Percentiles rank a stretch among this genome's conserved stretches.
Conservation (phyloP, 441 rosid species). For the Adansonia rubrostipa region DNA sequence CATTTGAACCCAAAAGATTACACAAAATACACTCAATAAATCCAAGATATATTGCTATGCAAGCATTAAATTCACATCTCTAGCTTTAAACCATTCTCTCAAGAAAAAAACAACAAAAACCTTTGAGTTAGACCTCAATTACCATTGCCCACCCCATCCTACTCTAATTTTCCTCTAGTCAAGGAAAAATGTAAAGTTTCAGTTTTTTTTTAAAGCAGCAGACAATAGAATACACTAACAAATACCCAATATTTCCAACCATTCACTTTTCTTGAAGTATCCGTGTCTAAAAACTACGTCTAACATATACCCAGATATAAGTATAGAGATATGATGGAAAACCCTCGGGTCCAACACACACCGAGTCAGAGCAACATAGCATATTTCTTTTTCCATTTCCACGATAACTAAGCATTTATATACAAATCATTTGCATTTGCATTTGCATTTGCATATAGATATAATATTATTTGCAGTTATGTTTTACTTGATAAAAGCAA, state of each 20-base stretch:
- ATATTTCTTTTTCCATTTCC: neutral
- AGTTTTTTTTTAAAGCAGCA: neutral
- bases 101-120: neutral
- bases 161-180: neutral
- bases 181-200: neutral
- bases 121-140: neutral
- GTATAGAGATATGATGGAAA: no score
- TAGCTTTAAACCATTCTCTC: neutral
- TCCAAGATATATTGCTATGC: no score
- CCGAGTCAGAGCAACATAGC: no score
- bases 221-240: neutral
- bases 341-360: no score
- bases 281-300: no score
- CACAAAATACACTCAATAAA: neutral
- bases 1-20: neutral
- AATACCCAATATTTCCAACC: neutral
- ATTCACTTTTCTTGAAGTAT: no score
- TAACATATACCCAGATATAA: no score
- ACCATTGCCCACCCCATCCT: neutral
- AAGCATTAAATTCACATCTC: neutral
- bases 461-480: neutral
- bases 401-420: neutral
- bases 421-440: neutral
- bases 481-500: neutral
- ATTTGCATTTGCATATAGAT: no score